Conservation (phyloP, 176 grass and related monocot species). For the Zoysia japonica region DNA sequence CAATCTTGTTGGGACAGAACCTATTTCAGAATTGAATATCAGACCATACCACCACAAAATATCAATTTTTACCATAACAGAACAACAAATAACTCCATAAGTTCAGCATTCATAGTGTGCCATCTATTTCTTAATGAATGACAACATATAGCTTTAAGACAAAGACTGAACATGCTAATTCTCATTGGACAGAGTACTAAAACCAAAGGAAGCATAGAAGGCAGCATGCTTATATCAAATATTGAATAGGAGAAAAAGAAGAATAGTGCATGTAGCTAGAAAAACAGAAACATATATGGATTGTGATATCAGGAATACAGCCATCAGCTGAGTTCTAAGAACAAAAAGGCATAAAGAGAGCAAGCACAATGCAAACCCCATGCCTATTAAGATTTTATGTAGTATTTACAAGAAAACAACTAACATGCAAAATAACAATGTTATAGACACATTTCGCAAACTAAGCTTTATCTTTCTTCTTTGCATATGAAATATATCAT, state of each 20-base stretch:
- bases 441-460: neutral
- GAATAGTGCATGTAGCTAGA: neutral
- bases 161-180: neutral
- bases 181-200: slow-evolving; percentile 27
- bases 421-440: slow-evolving; percentile 3
- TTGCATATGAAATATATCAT: neutral
- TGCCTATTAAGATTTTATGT: slow-evolving; percentile 8
- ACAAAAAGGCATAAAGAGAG: neutral
- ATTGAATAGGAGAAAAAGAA: slow-evolving; percentile 12
- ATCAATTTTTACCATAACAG: neutral
- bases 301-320: neutral
- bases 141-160: slow-evolving; percentile 12
- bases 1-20: slow-evolving; percentile 18
- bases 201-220: slow-evolving; percentile 30
- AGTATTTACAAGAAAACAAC: neutral
- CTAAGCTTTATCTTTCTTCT: neutral
- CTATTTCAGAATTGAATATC: slow-evolving; percentile 5
- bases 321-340: slow-evolving; percentile 21
- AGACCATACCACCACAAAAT: slow-evolving; percentile 7
- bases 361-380: neutral
- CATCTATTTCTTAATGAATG: neutral
- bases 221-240: neutral
- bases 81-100: neutral
- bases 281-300: slow-evolving; percentile 2
- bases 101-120: neutral